Evolutionary conservation across 2,329 filamentous ascomycete genomes (phyloP).

Genomic region (Stachybotrys chlorohalonatus): DNA sequence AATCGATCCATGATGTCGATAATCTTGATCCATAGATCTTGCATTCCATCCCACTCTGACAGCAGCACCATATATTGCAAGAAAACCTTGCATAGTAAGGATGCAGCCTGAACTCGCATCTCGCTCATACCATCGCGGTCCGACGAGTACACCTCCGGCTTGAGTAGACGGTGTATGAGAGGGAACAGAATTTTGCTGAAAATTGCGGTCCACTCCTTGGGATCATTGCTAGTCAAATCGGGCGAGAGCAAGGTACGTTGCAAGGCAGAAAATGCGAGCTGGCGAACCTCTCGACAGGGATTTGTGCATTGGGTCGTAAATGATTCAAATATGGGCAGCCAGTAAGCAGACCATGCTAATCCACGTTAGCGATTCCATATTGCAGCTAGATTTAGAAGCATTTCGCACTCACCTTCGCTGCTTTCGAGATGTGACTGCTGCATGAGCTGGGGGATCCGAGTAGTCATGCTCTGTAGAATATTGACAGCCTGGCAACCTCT

Average conservation of each 20-base stretch:
- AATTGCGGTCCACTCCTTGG: slow-evolving; percentile 90
- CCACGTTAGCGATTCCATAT: slow-evolving; percentile 5
- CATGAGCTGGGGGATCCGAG: slow-evolving; percentile 77
- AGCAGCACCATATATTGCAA: slow-evolving; percentile 83
- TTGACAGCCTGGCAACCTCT: slow-evolving; percentile 74
- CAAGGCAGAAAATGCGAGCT: slow-evolving; percentile 76
- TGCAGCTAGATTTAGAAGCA: not conserved
- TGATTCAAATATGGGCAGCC: slow-evolving; percentile 88
- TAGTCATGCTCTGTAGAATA: slow-evolving; percentile 74
- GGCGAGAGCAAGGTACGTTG: slow-evolving; percentile 81
- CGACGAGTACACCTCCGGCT: slow-evolving; percentile 87
- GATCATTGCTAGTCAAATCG: slow-evolving; percentile 71
- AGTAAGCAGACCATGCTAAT: slow-evolving; percentile 94
- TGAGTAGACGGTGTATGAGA: slow-evolving; percentile 75
- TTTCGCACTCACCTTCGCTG: slow-evolving; percentile 56
- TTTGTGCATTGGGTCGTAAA: slow-evolving; percentile 88
- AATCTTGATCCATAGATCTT: slow-evolving; percentile 86
- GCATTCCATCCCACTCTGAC: slow-evolving; percentile 77
- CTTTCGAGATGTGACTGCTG: slow-evolving; percentile 86
- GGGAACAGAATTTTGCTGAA: slow-evolving; percentile 93
- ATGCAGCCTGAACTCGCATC: slow-evolving; percentile 84
- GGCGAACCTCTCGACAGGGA: slow-evolving; percentile 84
- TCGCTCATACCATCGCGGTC: slow-evolving; percentile 93
- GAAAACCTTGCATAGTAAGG: slow-evolving; percentile 89
- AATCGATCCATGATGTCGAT: slow-evolving; percentile 91